Evolutionary conservation across 208 protist species (phyloP), one percentile per base, ranked within the genome.

Genomic region (Acanthamoeba sp.): DNA sequence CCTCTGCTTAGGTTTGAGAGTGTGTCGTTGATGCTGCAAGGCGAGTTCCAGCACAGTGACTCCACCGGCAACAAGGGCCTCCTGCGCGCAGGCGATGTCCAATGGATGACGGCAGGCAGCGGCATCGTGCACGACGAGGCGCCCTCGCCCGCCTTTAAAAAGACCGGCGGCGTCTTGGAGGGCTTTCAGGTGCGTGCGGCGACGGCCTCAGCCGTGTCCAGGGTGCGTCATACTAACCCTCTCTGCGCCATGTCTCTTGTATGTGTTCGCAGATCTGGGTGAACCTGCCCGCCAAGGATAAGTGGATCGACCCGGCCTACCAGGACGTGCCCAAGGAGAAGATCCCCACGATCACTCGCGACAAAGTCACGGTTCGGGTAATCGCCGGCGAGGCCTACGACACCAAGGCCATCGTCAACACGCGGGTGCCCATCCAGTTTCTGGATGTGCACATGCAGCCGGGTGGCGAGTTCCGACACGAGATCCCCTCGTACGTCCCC

Each of bases 31-130:
- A 97, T 97, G 73, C 91, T 97, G 10, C 36, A 97, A n/a, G 98
- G 98, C 27, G 64, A 96, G 36, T 95, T 98, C 29, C 95, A 98
- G 76, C 98, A 99, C 96, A 82, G 93, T 36, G 98, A 98, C 50
- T 96, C 89, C 55, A 52, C 97, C 45, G 97, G 98, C 50, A 97
- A 97, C 95, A 96, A 94, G 16, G 98, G 97, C 45, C 93, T 96
- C 32, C 97, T 98, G 66, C 90, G 95, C 32, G 88, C 97, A 7
- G 98, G 98, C 22, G 96, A 97, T 45, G 97, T 98, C 87, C 98
- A 99, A 96, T 98, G 98, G 97, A 98, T 99, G 97, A 99, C 98
- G 6, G 98, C 98, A 4, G 98, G 97, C 71, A 88, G 96, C 36
- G 98, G 98, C 36, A 97, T 99, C 29, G 95, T 99, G 73, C 98